Conservation (phyloP, 2,329 filamentous ascomycete species). For the Diaporthe ilicicola region DNA sequence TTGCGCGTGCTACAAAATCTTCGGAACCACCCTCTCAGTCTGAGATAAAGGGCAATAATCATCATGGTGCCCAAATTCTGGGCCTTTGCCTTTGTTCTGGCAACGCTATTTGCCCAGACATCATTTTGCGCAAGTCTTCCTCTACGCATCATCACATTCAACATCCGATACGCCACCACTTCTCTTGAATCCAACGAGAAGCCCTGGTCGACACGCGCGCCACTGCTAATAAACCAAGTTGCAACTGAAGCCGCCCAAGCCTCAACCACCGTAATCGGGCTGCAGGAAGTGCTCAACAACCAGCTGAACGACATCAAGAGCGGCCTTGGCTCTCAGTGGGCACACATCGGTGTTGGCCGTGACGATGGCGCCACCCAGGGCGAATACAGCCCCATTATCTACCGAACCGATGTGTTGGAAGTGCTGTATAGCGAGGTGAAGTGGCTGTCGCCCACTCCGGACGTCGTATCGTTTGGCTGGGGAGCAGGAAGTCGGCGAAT, state of each 20-base stretch:
- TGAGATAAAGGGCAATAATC: not conserved
- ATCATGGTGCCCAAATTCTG: slow-evolving; percentile 7
- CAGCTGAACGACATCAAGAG: slow-evolving; percentile 57
- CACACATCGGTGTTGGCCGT: slow-evolving; percentile 64
- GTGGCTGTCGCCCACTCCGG: slow-evolving; percentile 71
- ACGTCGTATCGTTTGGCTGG: slow-evolving; percentile 68
- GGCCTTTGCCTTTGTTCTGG: not conserved
- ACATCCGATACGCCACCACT: slow-evolving; percentile 57
- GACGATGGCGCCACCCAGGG: slow-evolving; percentile 67
- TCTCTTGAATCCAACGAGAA: slow-evolving; percentile 49
- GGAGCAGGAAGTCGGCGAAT: slow-evolving; percentile 53
- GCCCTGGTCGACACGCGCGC: slow-evolving; percentile 45
- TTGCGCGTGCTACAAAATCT: not conserved
- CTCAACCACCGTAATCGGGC: slow-evolving; percentile 54
- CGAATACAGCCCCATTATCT: slow-evolving; percentile 76
- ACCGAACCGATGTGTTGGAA: slow-evolving; percentile 61
- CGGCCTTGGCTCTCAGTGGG: slow-evolving; percentile 57
- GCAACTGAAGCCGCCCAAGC: slow-evolving; percentile 38
- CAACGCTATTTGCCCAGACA: not conserved
- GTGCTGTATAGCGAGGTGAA: slow-evolving; percentile 61
- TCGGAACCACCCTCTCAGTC: not conserved
- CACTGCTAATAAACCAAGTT: not conserved
- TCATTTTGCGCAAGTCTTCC: slow-evolving; percentile 19
- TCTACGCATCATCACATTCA: slow-evolving; percentile 55
- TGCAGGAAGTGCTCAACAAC: slow-evolving; percentile 61